Evolutionary conservation across 2,329 filamentous ascomycete species (phyloP).

Genomic region (Colletotrichum aenigma): DNA sequence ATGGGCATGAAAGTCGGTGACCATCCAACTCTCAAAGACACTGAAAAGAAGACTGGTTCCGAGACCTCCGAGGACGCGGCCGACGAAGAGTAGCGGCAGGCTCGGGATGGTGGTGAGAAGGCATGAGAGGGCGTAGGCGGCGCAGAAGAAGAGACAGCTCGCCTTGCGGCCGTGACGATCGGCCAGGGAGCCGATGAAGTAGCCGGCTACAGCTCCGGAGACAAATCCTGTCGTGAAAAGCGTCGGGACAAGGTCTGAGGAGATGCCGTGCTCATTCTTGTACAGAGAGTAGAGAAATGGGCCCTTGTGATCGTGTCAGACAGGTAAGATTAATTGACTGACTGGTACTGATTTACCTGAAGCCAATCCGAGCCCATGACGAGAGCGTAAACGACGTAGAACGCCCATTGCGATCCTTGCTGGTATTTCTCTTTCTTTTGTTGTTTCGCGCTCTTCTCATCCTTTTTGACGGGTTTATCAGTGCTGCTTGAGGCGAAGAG

Average conservation of each 20-base stretch:
- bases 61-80: slow-evolving; percentile 58
- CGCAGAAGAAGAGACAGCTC: slow-evolving; percentile 61
- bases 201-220: slow-evolving; percentile 46
- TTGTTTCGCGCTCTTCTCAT: background rate
- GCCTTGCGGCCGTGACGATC: slow-evolving; percentile 54
- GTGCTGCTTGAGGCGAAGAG: slow-evolving; percentile 22
- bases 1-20: slow-evolving; percentile 55
- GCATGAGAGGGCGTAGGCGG: slow-evolving; percentile 56
- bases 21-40: slow-evolving; percentile 66
- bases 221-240: slow-evolving; percentile 50
- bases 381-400: slow-evolving; percentile 49
- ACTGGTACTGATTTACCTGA: slow-evolving; percentile 36
- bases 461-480: background rate
- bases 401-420: slow-evolving; percentile 30
- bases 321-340: background rate
- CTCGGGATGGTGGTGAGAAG: slow-evolving; percentile 34
- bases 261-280: slow-evolving; percentile 33
- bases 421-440: background rate
- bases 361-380: slow-evolving; percentile 58
- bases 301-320: slow-evolving; percentile 24
- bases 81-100: slow-evolving; percentile 50
- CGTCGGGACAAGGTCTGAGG: slow-evolving; percentile 33
- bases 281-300: slow-evolving; percentile 41
- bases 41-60: slow-evolving; percentile 62
- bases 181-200: slow-evolving; percentile 51